Conservation (phyloP, 108 stramenopile genomes). For the Bacterosira constricta region DNA sequence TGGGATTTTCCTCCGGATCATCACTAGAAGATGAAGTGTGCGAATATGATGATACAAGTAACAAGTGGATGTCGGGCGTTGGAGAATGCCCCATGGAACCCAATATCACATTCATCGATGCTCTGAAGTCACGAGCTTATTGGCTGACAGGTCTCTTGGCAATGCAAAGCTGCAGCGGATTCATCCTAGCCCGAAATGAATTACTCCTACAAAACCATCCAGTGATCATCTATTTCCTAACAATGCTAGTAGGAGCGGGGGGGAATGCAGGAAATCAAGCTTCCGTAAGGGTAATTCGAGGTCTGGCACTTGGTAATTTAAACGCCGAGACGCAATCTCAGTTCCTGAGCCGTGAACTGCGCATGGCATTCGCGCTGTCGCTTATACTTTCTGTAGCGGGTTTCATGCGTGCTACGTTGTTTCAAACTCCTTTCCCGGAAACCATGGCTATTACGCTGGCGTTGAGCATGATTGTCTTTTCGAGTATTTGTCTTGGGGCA, state of each 20-base stretch:
- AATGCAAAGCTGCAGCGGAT: slow-evolving; percentile 48
- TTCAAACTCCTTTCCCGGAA: slow-evolving; percentile 51
- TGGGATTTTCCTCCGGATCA: slow-evolving; percentile 14
- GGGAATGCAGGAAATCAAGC: slow-evolving; percentile 70
- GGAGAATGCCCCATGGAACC: slow-evolving; percentile 53
- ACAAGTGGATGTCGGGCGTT: slow-evolving; percentile 10
- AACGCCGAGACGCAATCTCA: slow-evolving; percentile 35
- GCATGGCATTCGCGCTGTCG: slow-evolving; percentile 44
- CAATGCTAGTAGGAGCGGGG: slow-evolving; percentile 65
- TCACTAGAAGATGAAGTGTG: slow-evolving; percentile 8
- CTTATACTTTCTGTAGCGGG: slow-evolving; percentile 45
- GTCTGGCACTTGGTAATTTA: slow-evolving; percentile 56
- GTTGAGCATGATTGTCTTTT: slow-evolving; percentile 81
- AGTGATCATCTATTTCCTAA: slow-evolving; percentile 60
- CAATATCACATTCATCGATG: slow-evolving; percentile 46
- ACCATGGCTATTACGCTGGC: slow-evolving; percentile 73
- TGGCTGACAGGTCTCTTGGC: slow-evolving; percentile 63
- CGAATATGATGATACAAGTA: slow-evolving; percentile 18
- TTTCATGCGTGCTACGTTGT: slow-evolving; percentile 43
- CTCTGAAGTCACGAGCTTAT: slow-evolving; percentile 41
- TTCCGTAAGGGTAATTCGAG: slow-evolving; percentile 56
- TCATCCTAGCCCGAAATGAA: slow-evolving; percentile 58
- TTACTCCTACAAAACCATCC: slow-evolving; percentile 52
- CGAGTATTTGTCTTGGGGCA: slow-evolving; percentile 76
- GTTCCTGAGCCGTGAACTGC: slow-evolving; percentile 44